Base-by-base conservation (phyloP, 108 stramenopile genomes). In the Licmophora abbreviata region DNA sequence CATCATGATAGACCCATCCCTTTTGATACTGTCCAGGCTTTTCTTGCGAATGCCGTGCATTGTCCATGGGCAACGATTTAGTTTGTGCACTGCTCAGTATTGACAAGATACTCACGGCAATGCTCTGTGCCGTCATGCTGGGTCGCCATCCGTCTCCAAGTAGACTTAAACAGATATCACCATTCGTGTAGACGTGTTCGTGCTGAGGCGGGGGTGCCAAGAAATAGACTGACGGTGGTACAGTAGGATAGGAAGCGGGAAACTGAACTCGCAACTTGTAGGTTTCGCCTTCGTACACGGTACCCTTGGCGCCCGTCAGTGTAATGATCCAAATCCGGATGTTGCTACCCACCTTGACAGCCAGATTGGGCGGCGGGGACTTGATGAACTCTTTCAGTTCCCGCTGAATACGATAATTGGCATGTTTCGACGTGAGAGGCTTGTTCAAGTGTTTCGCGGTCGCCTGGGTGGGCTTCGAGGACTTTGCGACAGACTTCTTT, bases 141-240 rank as follows among this genome's bases (percentile, higher is more conserved):
- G 96, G 96, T 38, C 90, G 55, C 96, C 96, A 97, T 61, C 89
- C 96, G 44, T 86, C 82, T 5, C 94, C 94, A n/a, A 97, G 64
- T 42, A 97, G 59, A 48, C 73, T 84, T 50, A 97, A 71, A 58
- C 96, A 95, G 56, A 97, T 97, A 58, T 97, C 96, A 17, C 96
- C 96, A 71, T 97, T 97, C 32, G 96, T 95, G 60, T 97, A 97
- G n/a, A 95, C 92, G 63, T 97, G 96, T 51, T 87, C 86, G 62
- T 94, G 93, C 31, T 74, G 56, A 28, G 86, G 85, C 26, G 69
- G 63, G 15, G 82, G 80, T 38, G 79, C 61, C 37, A 97, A 55
- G 58, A 97, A 97, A 73, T 88, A 97, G 1, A 92, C 93, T 0
- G 79, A 79, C 2, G 96, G 96, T 37, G 96, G 96, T 22, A 77